A percentile compares a stretch with the other conserved stretches of the same genome.
phyloP scores from a whole-genome alignment of 1,139 yeast genomes.

The Yamadazyma sp. region DNA sequence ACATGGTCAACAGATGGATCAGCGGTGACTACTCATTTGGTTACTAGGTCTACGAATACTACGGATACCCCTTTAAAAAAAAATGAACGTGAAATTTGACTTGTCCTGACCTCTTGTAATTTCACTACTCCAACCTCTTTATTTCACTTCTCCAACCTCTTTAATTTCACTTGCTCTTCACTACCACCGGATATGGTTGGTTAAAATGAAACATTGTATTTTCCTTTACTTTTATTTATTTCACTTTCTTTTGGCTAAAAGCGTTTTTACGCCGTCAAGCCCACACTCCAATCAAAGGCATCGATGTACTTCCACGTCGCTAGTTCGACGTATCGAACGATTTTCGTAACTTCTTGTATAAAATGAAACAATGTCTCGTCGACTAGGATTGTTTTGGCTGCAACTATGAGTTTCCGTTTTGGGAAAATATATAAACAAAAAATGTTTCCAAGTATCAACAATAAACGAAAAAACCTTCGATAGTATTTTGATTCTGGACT shows the following conservation, averaged over 20 bases:
- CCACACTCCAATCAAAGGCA: no score
- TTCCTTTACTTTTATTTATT: no score
- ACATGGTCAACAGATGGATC: constrained; percentile 50
- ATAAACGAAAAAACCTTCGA: not conserved
- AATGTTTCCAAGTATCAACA: not conserved
- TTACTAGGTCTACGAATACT: constrained; percentile 4
- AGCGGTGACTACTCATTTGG: constrained; percentile 31
- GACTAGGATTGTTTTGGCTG: constrained; percentile 3
- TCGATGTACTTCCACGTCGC: no score
- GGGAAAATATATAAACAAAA: constrained; percentile 4
- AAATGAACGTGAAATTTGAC: not conserved
- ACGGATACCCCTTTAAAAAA: not conserved
- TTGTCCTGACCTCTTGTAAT: no score
- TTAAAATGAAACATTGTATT: no score
- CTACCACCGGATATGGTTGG: not conserved
- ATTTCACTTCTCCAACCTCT: no score
- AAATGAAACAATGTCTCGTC: not conserved
- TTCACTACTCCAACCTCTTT: no score
- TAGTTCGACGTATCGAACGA: no score
- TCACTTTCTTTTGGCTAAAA: no score
- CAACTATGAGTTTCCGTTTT: constrained; percentile 6
- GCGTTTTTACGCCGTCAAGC: no score
- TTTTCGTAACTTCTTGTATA: not conserved
- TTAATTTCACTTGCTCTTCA: not conserved
- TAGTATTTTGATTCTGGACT: constrained; percentile 1